Evolutionary conservation across 257 asterid genomes (phyloP).

Genomic region (Plantago major): DNA sequence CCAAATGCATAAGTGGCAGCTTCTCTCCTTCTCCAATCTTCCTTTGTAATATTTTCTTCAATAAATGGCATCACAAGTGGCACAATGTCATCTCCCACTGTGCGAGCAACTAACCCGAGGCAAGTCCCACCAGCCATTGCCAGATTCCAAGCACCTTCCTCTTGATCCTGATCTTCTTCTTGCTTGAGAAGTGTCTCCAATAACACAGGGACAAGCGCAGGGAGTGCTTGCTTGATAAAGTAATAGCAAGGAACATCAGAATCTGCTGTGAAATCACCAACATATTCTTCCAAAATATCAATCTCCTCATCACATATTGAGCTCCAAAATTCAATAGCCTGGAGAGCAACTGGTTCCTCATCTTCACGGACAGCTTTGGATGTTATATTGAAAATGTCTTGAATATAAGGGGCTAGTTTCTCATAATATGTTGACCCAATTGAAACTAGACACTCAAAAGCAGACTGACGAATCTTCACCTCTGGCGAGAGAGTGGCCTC

Average conservation of each 20-base stretch:
- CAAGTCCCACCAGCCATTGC: slow-evolving; percentile 93
- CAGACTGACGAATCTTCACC: slow-evolving; percentile 75
- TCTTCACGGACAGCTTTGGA: slow-evolving; percentile 72
- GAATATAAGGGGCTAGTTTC: slow-evolving; percentile 66
- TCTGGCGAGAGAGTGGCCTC: slow-evolving; percentile 81
- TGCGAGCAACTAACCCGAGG: slow-evolving; percentile 79
- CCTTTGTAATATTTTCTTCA: slow-evolving; percentile 55
- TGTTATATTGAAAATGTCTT: slow-evolving; percentile 66
- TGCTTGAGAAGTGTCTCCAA: slow-evolving; percentile 80
- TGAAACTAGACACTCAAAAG: slow-evolving; percentile 75
- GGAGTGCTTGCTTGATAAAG: slow-evolving; percentile 73
- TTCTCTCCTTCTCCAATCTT: slow-evolving; percentile 76
- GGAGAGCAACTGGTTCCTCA: slow-evolving; percentile 78
- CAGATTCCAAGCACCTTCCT: slow-evolving; percentile 84
- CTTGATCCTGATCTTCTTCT: slow-evolving; percentile 86
- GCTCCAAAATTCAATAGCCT: slow-evolving; percentile 82
- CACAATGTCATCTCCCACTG: slow-evolving; percentile 77
- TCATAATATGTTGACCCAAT: slow-evolving; percentile 77
- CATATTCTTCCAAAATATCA: slow-evolving; percentile 68
- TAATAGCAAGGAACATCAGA: slow-evolving; percentile 70
- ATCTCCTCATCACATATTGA: slow-evolving; percentile 78
- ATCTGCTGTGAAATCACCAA: slow-evolving; percentile 69
- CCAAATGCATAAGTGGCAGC: slow-evolving; percentile 83
- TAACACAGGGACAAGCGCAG: slow-evolving; percentile 69
- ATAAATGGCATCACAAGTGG: slow-evolving; percentile 78